phyloP scores from a whole-genome alignment of 495 filamentous ascomycete genomes.

The Halenospora varia region DNA sequence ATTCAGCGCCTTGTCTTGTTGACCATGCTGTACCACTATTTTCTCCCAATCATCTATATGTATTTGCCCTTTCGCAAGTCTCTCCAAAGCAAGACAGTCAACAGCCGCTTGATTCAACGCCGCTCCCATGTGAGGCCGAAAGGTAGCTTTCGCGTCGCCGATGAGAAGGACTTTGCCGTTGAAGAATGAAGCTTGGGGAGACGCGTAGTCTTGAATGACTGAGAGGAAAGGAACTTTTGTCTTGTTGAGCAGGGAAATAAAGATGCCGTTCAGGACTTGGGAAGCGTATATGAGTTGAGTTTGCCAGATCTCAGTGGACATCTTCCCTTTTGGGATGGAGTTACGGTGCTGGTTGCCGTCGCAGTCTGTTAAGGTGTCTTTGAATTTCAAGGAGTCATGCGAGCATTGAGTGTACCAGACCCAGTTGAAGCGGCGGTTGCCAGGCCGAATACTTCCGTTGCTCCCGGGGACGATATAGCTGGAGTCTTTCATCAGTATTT shows the following conservation, averaged over 20 bases:
- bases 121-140: constrained; percentile 25
- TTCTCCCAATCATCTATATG: neutral
- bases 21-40: neutral
- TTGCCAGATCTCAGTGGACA: neutral
- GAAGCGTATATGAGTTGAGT: neutral
- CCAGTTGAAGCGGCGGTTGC: neutral
- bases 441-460: neutral
- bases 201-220: constrained; percentile 19
- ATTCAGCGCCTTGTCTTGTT: neutral
- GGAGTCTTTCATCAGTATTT: neutral
- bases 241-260: constrained; percentile 24
- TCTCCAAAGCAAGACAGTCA: neutral
- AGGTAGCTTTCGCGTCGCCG: constrained; percentile 24
- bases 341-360: neutral
- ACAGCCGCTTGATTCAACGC: constrained; percentile 19
- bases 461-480: neutral
- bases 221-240: constrained; percentile 24
- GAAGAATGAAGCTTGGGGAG: constrained; percentile 20
- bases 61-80: constrained; percentile 7
- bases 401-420: neutral
- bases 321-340: neutral
- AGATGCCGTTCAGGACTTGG: neutral
- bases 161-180: constrained; percentile 25
- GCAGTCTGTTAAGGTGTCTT: neutral
- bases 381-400: neutral